Conservation (phyloP, 371 early-diverging fungal genomes). For the Mortierella sp. region DNA sequence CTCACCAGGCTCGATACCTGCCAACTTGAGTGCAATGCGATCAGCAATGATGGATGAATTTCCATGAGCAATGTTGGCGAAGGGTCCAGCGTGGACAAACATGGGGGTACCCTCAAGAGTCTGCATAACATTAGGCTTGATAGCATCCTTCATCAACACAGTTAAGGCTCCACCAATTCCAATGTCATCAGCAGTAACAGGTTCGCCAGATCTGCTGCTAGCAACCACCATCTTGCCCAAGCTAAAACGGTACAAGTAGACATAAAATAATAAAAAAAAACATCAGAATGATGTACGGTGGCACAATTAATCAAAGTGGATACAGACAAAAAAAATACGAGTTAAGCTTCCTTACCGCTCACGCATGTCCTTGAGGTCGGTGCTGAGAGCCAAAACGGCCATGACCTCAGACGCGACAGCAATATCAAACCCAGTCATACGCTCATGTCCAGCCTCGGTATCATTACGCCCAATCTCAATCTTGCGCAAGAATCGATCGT, state of each 20-base stretch:
- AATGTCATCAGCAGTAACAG: conserved; percentile 95
- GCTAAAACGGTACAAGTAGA: conserved; percentile 20
- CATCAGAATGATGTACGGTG: neutral
- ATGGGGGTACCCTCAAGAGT: conserved; percentile 98
- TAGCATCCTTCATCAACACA: conserved; percentile 97
- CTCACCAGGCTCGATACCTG: conserved; percentile 75
- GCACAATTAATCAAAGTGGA: neutral
- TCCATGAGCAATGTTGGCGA: conserved; percentile 98
- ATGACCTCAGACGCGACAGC: conserved; percentile 97
- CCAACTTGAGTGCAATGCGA: conserved; percentile 92
- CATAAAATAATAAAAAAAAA: neutral
- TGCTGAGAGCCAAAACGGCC: conserved; percentile 96
- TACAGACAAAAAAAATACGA: neutral
- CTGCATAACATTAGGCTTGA: conserved; percentile 98
- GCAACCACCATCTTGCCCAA: conserved; percentile 96
- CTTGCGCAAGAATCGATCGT: conserved; percentile 94
- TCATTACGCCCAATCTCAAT: conserved; percentile 90
- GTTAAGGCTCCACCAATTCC: conserved; percentile 96
- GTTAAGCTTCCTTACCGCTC: conserved; percentile 69
- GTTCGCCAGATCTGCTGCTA: conserved; percentile 81
- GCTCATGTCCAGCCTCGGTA: conserved; percentile 89
- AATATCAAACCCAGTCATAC: conserved; percentile 96
- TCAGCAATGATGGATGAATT: conserved; percentile 97
- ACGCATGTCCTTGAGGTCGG: conserved; percentile 91
- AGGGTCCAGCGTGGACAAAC: conserved; percentile 98